Conservation (phyloP, 73 alveolate species). For the Durusdinium trenchii region DNA sequence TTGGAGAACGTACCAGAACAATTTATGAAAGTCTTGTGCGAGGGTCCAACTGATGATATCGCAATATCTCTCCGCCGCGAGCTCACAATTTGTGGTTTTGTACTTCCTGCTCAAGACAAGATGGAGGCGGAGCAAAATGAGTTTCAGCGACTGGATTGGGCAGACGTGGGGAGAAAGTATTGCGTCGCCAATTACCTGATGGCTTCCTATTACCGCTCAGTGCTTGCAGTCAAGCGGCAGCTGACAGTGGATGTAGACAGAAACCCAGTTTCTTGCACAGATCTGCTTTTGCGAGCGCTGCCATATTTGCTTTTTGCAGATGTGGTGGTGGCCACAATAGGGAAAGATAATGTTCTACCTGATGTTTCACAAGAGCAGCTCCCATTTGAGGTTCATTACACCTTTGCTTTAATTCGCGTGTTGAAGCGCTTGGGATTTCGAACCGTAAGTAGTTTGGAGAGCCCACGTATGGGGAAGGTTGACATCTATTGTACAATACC, state of each 20-base stretch:
- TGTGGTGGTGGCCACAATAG: not conserved
- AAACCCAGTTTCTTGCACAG: not conserved
- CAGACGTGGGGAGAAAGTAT: not conserved
- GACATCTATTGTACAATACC: not conserved
- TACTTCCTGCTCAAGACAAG: not conserved
- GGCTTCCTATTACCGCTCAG: conserved; percentile 27
- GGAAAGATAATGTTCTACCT: not conserved
- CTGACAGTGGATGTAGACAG: conserved; percentile 34
- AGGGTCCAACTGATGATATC: conserved; percentile 9
- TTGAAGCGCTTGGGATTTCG: conserved; percentile 7
- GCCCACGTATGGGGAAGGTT: not conserved
- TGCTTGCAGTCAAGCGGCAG: conserved; percentile 3
- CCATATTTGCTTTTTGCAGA: conserved; percentile 35
- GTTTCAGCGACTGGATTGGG: not conserved
- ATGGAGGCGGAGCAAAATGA: too few relatives aligned
- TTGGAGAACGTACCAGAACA: conserved; percentile 19
- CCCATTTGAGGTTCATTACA: conserved; percentile 38
- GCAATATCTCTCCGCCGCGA: too few relatives aligned
- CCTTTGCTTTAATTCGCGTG: not conserved
- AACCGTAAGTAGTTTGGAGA: not conserved
- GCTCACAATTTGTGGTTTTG: too few relatives aligned
- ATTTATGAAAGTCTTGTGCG: conserved; percentile 9
- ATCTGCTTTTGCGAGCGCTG: conserved; percentile 43
- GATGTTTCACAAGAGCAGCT: not conserved
- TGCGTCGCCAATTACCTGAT: conserved; percentile 8